Evolutionary conservation across 2,329 filamentous ascomycete genomes (phyloP).

Genomic region (Lasiodiplodia citricola): DNA sequence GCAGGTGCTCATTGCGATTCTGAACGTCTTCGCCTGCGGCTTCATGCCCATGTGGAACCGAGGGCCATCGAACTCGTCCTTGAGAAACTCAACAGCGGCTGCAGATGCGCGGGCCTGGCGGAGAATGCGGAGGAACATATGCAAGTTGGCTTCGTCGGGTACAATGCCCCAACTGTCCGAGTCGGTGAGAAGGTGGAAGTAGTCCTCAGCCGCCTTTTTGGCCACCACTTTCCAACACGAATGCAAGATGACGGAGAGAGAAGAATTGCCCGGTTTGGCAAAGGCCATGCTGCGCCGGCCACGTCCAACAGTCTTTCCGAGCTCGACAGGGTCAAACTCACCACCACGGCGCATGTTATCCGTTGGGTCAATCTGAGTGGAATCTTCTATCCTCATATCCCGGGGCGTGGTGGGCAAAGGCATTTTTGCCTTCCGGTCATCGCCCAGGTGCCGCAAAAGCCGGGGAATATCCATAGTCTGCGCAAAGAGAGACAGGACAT

Average conservation of each 20-base stretch:
- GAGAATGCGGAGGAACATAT: slow-evolving; percentile 70
- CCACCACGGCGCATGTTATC: slow-evolving; percentile 3
- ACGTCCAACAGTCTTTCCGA: slow-evolving; percentile 11
- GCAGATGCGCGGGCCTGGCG: slow-evolving; percentile 69
- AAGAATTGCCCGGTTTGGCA: slow-evolving; percentile 57
- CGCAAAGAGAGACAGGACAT: slow-evolving; percentile 76
- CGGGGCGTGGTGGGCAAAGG: slow-evolving; percentile 29
- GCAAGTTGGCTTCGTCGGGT: slow-evolving; percentile 75
- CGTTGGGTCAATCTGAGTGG: neutral
- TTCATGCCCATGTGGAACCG: slow-evolving; percentile 34
- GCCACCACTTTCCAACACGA: slow-evolving; percentile 66
- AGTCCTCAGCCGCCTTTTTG: slow-evolving; percentile 68
- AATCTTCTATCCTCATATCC: slow-evolving; percentile 31
- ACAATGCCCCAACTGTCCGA: slow-evolving; percentile 60
- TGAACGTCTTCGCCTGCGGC: slow-evolving; percentile 59
- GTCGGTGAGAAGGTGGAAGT: slow-evolving; percentile 76
- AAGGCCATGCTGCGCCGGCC: slow-evolving; percentile 40
- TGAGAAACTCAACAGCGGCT: slow-evolving; percentile 65
- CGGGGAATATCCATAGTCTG: slow-evolving; percentile 80
- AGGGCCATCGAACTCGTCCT: slow-evolving; percentile 43
- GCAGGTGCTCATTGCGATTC: slow-evolving; percentile 75
- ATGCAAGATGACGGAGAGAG: slow-evolving; percentile 71
- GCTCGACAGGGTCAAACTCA: slow-evolving; percentile 17
- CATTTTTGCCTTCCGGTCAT: neutral
- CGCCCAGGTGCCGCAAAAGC: slow-evolving; percentile 41